Conservation (phyloP, 2,329 filamentous ascomycete genomes). For the Pestalotiopsis sp. region DNA sequence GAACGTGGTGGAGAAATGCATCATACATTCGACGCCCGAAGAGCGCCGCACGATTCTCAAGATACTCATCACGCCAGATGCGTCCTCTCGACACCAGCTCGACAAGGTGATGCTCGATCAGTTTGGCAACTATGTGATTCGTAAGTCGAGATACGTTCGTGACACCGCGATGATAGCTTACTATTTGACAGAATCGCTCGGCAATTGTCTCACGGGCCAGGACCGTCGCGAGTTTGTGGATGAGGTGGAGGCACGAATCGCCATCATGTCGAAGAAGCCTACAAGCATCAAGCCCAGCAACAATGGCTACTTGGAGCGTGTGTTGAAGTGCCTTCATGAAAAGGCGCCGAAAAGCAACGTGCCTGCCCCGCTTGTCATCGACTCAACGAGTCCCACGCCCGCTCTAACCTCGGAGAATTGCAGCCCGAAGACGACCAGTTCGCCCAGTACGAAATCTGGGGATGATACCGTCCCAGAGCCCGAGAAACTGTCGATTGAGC, state of each 20-base stretch:
- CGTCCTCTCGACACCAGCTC: constrained; percentile 71
- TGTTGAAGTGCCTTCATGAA: no score
- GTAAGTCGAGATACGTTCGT: constrained; percentile 60
- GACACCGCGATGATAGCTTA: constrained; percentile 24
- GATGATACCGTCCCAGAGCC: constrained; percentile 37
- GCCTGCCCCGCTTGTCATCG: constrained; percentile 46
- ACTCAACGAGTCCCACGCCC: constrained; percentile 64
- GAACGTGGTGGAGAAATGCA: constrained; percentile 95
- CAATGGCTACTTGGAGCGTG: neutral
- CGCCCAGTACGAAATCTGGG: constrained; percentile 65
- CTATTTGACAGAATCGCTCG: constrained; percentile 63
- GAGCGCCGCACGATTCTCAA: constrained; percentile 72
- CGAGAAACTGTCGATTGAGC: constrained; percentile 15
- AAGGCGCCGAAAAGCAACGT: constrained; percentile 27
- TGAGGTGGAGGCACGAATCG: constrained; percentile 65
- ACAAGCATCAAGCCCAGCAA: constrained; percentile 11
- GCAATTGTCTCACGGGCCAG: constrained; percentile 35
- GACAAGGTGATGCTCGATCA: constrained; percentile 83
- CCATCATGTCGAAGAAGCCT: constrained; percentile 57
- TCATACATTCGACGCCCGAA: constrained; percentile 69
- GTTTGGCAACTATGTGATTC: constrained; percentile 95
- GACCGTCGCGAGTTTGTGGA: neutral
- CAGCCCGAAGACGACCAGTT: constrained; percentile 67
- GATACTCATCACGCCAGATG: constrained; percentile 60
- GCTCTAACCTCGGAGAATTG: constrained; percentile 70